These are phyloP conservation scores for Escovopsis sp. DNA, from an alignment of 2,329 filamentous ascomycete genomes.

Conservation along the genomic window DNA sequence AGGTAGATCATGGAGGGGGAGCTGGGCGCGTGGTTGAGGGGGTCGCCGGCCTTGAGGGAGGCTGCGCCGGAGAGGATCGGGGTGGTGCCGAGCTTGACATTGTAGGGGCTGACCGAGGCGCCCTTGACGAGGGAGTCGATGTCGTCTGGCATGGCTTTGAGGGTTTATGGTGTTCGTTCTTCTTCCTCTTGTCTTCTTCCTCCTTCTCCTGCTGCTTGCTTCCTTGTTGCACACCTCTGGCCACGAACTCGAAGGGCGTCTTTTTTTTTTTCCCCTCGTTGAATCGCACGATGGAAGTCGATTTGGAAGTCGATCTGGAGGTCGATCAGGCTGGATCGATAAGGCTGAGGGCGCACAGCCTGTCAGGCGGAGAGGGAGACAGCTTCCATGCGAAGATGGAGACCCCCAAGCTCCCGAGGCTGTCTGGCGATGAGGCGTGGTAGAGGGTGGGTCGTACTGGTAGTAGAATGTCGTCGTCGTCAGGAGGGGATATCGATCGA, in stretches of 20 bases:
- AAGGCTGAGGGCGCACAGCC: not conserved
- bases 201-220: too few species aligned
- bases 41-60: slow-evolving; percentile 45
- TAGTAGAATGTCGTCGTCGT: too few species aligned
- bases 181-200: too few species aligned
- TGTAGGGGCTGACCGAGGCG: slow-evolving; percentile 50
- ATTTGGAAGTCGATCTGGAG: not conserved
- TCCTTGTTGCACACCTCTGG: too few species aligned
- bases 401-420: not conserved
- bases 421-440: too few species aligned
- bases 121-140: slow-evolving; percentile 90
- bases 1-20: slow-evolving; percentile 94
- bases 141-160: slow-evolving; percentile 42
- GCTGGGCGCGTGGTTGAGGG: slow-evolving; percentile 68
- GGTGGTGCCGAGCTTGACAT: slow-evolving; percentile 25
- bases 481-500: too few species aligned
- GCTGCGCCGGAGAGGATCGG: slow-evolving; percentile 27
- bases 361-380: not conserved
- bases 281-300: not conserved
- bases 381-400: not conserved
- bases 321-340: not conserved
- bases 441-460: too few species aligned
- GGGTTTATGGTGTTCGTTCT: too few species aligned
- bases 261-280: slow-evolving; percentile 1
- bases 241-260: too few species aligned